These are phyloP conservation scores for Zygnema cylindricum DNA, from an alignment of 139 green algal genomes.

Conservation along the genomic window DNA sequence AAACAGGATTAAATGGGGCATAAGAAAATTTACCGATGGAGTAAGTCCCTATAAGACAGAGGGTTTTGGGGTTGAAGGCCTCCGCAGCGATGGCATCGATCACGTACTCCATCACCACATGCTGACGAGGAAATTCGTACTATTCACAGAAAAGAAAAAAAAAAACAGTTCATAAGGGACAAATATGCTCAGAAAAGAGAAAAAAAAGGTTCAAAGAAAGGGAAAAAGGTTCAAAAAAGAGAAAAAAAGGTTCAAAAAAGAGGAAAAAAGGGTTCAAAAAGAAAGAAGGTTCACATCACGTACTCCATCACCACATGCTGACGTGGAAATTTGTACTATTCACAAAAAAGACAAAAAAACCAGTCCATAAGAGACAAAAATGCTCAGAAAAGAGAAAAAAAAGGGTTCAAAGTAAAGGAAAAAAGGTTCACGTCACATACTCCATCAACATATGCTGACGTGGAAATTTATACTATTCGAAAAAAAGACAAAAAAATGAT, in stretches of 20 bases:
- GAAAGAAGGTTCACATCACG: conserved; percentile 59
- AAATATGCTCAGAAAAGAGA: neutral
- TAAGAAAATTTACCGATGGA: conserved; percentile 86
- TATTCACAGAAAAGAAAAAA: neutral
- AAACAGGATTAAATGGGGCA: too few relatives aligned
- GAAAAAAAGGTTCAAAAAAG: neutral
- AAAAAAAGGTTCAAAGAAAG: neutral
- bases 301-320: conserved; percentile 73
- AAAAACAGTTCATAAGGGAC: neutral
- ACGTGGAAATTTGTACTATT: conserved; percentile 42
- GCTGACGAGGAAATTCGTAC: conserved; percentile 48
- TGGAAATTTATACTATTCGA: conserved; percentile 28
- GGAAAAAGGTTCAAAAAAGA: neutral
- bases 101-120: conserved; percentile 74
- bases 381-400: neutral
- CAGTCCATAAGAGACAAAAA: neutral
- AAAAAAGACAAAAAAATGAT: neutral
- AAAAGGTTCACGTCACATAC: conserved; percentile 65
- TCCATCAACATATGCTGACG: conserved; percentile 70
- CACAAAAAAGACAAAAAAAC: neutral
- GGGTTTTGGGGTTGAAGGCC: conserved; percentile 78
- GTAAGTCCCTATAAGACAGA: conserved; percentile 92
- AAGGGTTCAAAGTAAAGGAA: neutral
- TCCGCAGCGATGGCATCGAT: conserved; percentile 78
- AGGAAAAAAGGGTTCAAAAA: neutral